phyloP scores from a whole-genome alignment of 2,329 filamentous ascomycete species.

The Alternaria triticina region DNA sequence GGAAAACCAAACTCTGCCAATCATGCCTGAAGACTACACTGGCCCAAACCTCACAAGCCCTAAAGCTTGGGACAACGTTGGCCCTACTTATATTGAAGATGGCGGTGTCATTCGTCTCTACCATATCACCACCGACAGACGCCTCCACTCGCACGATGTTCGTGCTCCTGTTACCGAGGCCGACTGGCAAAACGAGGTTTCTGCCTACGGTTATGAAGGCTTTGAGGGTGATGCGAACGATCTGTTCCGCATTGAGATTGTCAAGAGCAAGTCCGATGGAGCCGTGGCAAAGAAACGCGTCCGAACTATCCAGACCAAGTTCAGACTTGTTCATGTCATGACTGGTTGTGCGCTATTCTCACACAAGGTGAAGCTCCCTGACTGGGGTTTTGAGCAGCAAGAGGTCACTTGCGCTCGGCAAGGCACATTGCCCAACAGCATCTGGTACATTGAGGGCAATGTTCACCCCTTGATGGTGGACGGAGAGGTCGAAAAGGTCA shows the following conservation, averaged over 20 bases:
- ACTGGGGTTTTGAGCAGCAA: conserved; percentile 98
- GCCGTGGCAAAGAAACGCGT: conserved; percentile 80
- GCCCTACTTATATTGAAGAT: conserved; percentile 75
- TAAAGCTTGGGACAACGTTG: conserved; percentile 78
- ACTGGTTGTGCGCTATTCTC: conserved; percentile 96
- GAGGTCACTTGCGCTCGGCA: conserved; percentile 96
- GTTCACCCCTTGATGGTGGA: conserved; percentile 75
- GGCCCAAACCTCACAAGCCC: conserved; percentile 82
- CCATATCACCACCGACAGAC: conserved; percentile 81
- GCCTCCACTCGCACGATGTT: conserved; percentile 95
- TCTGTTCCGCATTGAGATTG: conserved; percentile 91
- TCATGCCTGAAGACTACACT: conserved; percentile 70
- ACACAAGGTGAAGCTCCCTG: conserved; percentile 97
- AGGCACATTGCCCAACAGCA: conserved; percentile 90
- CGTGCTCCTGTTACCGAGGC: conserved; percentile 59
- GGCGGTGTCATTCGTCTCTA: conserved; percentile 83
- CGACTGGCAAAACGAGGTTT: conserved; percentile 93
- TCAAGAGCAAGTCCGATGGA: conserved; percentile 85
- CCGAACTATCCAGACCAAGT: conserved; percentile 95
- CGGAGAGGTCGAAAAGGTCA: conserved; percentile 82
- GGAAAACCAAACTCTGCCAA: conserved; percentile 87
- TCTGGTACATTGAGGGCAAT: conserved; percentile 97
- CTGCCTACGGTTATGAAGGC: conserved; percentile 95
- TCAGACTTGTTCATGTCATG: conserved; percentile 94
- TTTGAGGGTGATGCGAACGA: conserved; percentile 98